Evolutionary conservation across 106 monocot genomes (phyloP), one percentile per base, ranked within the genome.

Genomic region (Platanthera guangdongensis): DNA sequence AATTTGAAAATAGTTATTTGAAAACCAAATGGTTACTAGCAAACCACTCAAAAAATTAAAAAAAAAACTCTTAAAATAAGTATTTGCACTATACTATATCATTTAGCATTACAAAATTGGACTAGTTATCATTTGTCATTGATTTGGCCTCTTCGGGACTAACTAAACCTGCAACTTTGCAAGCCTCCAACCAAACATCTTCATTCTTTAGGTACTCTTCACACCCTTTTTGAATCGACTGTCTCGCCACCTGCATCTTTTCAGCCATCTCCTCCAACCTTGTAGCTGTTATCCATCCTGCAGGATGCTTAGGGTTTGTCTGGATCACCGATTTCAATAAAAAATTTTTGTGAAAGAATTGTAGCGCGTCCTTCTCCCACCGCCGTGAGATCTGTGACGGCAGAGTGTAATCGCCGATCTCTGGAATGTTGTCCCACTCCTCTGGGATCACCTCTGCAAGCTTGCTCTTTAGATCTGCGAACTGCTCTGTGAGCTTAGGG

Each of bases 111-210:
- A n/a, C n/a, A n/a, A n/a, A n/a, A n/a, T n/a, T n/a, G n/a, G n/a
- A n/a, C n/a, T n/a, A n/a, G n/a, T n/a, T n/a, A n/a, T n/a, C n/a
- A n/a, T n/a, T n/a, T n/a, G n/a, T 97, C 71, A 97, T 93, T 3
- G 86, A 89, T 81, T 97, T 97, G 13, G 96, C 93, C 68, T 89
- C 93, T 64, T 91, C 87, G 2, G 93, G 96, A 77, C 86, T 97
- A 25, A 72, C 51, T 51, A 72, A 72, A 50, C 72, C 72, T 22
- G 96, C 89, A 50, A 94, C 57, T 21, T 93, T 77, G 69, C 93
- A 94, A 72, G 96, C 96, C 77, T 97, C 96, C 49, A 97, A 64
- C 96, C 96, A 97, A 47, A 97, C 94, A 78, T 97, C 96, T 82
- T 97, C 96, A 70, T 82, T 97, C 86, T 88, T 97, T 0, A 93